Percentiles rank a stretch among this genome's conserved stretches.
These are phyloP conservation scores for Lachnellula subtilissima DNA, from an alignment of 2,329 filamentous ascomycete genomes.

Conservation along the genomic window DNA sequence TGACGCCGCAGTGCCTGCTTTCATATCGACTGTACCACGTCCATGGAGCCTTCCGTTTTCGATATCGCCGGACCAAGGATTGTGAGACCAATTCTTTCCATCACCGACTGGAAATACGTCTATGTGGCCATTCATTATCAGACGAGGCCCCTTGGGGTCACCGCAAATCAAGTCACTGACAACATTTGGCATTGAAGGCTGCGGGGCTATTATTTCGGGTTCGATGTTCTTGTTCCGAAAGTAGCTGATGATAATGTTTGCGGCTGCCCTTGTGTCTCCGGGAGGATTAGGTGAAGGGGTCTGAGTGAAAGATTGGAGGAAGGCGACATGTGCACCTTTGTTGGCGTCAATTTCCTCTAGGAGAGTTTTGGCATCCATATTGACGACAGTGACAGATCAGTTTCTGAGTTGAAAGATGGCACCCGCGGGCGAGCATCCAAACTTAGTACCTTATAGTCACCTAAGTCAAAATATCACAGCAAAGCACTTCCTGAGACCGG, in stretches of 20 bases:
- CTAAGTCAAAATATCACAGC: not conserved
- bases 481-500: not conserved
- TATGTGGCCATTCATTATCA: constrained; percentile 40
- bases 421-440: not conserved
- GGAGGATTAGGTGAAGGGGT: constrained; percentile 37
- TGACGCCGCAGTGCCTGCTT: constrained; percentile 37
- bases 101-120: constrained; percentile 38
- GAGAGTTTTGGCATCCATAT: constrained; percentile 14
- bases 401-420: not conserved
- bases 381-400: not conserved
- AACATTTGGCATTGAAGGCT: constrained; percentile 32
- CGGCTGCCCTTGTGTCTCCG: constrained; percentile 34
- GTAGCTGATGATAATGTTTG: constrained; percentile 31
- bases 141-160: constrained; percentile 23
- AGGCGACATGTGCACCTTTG: constrained; percentile 22
- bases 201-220: constrained; percentile 29
- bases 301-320: constrained; percentile 33
- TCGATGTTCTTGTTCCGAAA: constrained; percentile 25
- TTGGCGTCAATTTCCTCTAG: constrained; percentile 27
- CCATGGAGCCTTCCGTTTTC: constrained; percentile 33
- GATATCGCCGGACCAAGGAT: constrained; percentile 36
- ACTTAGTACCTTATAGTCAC: not conserved
- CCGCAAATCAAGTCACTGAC: constrained; percentile 30
- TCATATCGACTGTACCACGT: constrained; percentile 40
- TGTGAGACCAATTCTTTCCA: constrained; percentile 32